These are phyloP conservation scores for Oehlia diaphana DNA, from an alignment of 192 early-diverging fungal species.

Conservation along the genomic window DNA sequence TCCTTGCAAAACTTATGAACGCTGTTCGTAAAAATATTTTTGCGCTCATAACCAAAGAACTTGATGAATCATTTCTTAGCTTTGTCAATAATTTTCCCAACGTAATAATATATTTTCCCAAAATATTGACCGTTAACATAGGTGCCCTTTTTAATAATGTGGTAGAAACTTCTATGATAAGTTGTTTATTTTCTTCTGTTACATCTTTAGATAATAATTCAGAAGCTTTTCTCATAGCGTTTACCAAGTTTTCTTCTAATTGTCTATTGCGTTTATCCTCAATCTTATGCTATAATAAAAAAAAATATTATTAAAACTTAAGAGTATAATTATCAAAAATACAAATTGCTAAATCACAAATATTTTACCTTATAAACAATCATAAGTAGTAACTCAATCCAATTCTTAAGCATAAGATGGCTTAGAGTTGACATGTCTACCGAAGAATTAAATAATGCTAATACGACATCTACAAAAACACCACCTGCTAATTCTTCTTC, in stretches of 20 bases:
- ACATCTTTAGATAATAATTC: constrained; percentile 43
- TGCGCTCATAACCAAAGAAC: constrained; percentile 50
- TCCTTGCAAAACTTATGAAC: constrained; percentile 54
- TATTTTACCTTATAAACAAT: constrained; percentile 56
- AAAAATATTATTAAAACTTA: neutral
- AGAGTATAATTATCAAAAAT: neutral
- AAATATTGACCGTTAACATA: constrained; percentile 54
- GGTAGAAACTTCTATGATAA: constrained; percentile 53
- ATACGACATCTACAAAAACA: constrained; percentile 54
- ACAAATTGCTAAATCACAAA: neutral
- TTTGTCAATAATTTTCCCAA: constrained; percentile 56
- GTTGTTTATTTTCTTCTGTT: constrained; percentile 57
- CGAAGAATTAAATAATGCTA: constrained; percentile 53
- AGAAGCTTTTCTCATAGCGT: constrained; percentile 42
- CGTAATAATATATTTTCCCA: constrained; percentile 60
- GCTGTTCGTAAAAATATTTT: constrained; percentile 53
- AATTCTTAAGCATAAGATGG: constrained; percentile 49
- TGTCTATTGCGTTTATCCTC: constrained; percentile 32
- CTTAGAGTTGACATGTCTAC: constrained; percentile 47
- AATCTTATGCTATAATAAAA: constrained; percentile 40
- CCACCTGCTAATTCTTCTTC: constrained; percentile 41
- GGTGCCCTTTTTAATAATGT: constrained; percentile 52
- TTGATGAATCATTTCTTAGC: constrained; percentile 40
- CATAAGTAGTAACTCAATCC: constrained; percentile 57
- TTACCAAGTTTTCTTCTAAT: constrained; percentile 37